These are phyloP conservation scores for Cladophialophora psammophila DNA, from an alignment of 2,329 filamentous ascomycete species.

Conservation along the genomic window DNA sequence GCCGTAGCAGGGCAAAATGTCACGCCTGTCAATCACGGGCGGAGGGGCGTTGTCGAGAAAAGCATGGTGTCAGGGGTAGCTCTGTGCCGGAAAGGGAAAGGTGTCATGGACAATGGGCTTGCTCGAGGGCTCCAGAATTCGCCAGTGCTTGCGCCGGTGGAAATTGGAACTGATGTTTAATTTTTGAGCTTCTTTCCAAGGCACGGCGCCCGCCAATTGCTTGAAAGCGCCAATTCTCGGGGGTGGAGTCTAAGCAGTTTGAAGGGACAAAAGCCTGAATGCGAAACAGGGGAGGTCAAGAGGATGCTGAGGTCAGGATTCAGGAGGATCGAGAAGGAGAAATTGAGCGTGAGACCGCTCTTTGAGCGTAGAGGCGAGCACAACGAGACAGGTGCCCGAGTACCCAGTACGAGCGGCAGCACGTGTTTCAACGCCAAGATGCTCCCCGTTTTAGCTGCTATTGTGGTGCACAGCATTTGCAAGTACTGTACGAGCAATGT, in stretches of 20 bases:
- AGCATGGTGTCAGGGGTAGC: constrained; percentile 27
- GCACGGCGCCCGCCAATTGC: constrained; percentile 18
- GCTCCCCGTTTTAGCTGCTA: background rate
- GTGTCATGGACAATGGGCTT: constrained; percentile 4
- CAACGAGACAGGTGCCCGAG: no score
- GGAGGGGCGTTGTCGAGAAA: constrained; percentile 3
- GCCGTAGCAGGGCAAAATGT: background rate
- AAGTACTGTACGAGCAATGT: background rate
- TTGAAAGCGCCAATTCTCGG: constrained; percentile 18
- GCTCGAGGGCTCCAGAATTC: constrained; percentile 14
- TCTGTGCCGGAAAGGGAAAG: constrained; percentile 7
- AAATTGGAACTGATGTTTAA: constrained; percentile 29
- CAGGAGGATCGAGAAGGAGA: constrained; percentile 19
- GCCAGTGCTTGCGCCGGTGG: constrained; percentile 30
- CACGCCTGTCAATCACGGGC: background rate
- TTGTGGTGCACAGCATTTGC: background rate
- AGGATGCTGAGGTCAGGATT: background rate
- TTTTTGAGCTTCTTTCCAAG: constrained; percentile 18
- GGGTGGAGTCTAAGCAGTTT: constrained; percentile 21
- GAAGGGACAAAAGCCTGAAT: constrained; percentile 11
- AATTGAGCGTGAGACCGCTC: constrained; percentile 3
- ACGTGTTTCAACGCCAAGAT: constrained; percentile 3
- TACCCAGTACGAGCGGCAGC: background rate
- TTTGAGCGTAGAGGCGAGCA: background rate
- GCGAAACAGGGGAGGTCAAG: constrained; percentile 12